Evolutionary conservation across 257 asterid genomes (phyloP).

Genomic region (Rehmannia glutinosa): DNA sequence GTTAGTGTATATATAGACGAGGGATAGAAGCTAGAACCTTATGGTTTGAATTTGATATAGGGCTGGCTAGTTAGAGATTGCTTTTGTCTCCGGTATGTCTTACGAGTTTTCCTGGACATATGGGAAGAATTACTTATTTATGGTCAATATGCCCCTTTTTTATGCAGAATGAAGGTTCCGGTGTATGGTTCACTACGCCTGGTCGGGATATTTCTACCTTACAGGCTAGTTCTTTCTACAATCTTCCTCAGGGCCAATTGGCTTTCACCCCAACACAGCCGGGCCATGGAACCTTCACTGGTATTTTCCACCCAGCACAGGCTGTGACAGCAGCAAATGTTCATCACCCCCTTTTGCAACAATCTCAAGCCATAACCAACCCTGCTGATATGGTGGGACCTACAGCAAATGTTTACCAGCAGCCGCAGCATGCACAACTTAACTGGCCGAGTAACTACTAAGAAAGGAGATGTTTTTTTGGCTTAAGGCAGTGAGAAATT

Average conservation of each 20-base stretch:
- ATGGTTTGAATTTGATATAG: not conserved
- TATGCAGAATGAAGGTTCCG: slow-evolving; percentile 82
- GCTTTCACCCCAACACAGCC: slow-evolving; percentile 70
- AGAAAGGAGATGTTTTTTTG: slow-evolving; percentile 14
- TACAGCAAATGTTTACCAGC: slow-evolving; percentile 64
- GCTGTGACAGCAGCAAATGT: slow-evolving; percentile 57
- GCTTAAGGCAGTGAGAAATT: slow-evolving; percentile 22
- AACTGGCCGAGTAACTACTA: slow-evolving; percentile 88
- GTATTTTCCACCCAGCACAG: slow-evolving; percentile 77
- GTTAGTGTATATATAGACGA: not conserved
- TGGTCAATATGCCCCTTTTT: slow-evolving; percentile 2
- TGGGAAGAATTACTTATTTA: slow-evolving; percentile 7
- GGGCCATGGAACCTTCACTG: slow-evolving; percentile 71
- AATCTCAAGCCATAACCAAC: slow-evolving; percentile 68
- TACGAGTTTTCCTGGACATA: not conserved
- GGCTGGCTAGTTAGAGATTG: not conserved
- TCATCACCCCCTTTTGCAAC: slow-evolving; percentile 82
- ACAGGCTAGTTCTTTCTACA: slow-evolving; percentile 77
- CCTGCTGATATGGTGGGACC: slow-evolving; percentile 81
- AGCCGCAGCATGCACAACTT: slow-evolving; percentile 77
- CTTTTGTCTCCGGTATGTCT: not conserved
- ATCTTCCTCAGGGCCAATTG: slow-evolving; percentile 80
- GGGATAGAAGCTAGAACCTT: not conserved
- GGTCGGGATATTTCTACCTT: slow-evolving; percentile 65
- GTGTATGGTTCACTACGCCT: slow-evolving; percentile 67